Base-by-base conservation (phyloP, 129 eudicot genomes). In the Saussurea involucrata region DNA sequence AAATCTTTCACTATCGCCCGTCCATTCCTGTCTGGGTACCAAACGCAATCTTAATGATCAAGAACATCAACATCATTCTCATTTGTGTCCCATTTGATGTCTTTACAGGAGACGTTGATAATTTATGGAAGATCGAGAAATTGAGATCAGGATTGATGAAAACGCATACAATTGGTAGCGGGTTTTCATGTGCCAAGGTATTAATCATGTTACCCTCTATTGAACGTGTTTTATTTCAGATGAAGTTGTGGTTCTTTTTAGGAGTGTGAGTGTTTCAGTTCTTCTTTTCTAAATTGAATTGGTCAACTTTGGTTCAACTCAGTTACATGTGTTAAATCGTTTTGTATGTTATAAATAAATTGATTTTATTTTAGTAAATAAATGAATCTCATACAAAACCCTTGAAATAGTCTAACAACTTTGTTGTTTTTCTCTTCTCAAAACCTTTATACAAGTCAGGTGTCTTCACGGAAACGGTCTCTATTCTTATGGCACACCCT, bases 121-220 rank as follows among this genome's bases (percentile, higher is more conserved):
- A 74, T 66, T 70, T 95, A 37, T 95, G 99, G 99, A 85, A 92
- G 80, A 83, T 85, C 78, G 97, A 95, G 82, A 92, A 87, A 61
- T 61, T 86, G 72, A 86, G 97, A 83, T 90, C 91, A 65, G 86
- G 86, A 32, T 24, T 79, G n/a, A 82, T 82, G 88, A 88, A 92
- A 76, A 36, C 85, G 64, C 97, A 90, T 68, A 83, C 80, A 57
- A 83, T 92, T 66, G 84, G 87, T 28, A 95, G 88, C 75, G 92
- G 83, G 4, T 83, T 95, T 83, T 87, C 99, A 33, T 95, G 96
- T 85, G 96, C 92, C 2, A 95, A 95, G 96, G 98, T 91, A 84
- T 72, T 70, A 70, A 60, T 60, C 8, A 3, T 69, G n/a, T 46
- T 31, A 46, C 24, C 33, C 10, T 81, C 8, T 66, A 17, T 17